phyloP scores from a whole-genome alignment of 768 basidiomycete genomes.

The Collybia sordida region DNA sequence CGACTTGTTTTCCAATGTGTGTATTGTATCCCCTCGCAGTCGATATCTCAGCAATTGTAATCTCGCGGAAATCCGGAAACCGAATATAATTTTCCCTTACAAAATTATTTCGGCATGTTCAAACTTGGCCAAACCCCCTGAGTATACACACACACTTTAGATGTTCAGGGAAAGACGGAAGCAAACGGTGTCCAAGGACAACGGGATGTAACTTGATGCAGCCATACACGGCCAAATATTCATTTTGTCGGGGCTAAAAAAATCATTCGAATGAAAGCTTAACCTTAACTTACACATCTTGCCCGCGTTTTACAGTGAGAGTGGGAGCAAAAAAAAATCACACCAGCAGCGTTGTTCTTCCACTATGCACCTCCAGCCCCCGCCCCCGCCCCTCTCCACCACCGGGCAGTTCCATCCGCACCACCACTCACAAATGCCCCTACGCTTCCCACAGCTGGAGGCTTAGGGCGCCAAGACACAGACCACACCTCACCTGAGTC shows the following conservation, averaged over 20 bases:
- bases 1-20: neutral
- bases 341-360: too few species aligned
- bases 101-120: too few species aligned
- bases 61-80: conserved; percentile 4
- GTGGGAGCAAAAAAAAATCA: too few species aligned
- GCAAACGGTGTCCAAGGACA: conserved; percentile 27
- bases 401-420: conserved; percentile 70
- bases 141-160: too few species aligned
- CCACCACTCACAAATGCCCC: conserved; percentile 76
- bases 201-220: conserved; percentile 14
- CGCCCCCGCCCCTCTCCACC: conserved; percentile 74
- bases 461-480: conserved; percentile 75
- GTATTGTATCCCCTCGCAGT: neutral
- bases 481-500: conserved; percentile 84
- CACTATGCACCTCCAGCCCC: conserved; percentile 5
- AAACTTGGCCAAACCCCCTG: too few species aligned
- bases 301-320: neutral
- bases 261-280: neutral
- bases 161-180: conserved; percentile 22
- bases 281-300: neutral
- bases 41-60: neutral
- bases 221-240: conserved; percentile 16
- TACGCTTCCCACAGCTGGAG: conserved; percentile 50
- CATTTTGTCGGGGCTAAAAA: neutral
- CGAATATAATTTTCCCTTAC: too few species aligned